These are phyloP conservation scores for Helianthus tuberosus DNA, from an alignment of 129 eudicot species.

Conservation along the genomic window DNA sequence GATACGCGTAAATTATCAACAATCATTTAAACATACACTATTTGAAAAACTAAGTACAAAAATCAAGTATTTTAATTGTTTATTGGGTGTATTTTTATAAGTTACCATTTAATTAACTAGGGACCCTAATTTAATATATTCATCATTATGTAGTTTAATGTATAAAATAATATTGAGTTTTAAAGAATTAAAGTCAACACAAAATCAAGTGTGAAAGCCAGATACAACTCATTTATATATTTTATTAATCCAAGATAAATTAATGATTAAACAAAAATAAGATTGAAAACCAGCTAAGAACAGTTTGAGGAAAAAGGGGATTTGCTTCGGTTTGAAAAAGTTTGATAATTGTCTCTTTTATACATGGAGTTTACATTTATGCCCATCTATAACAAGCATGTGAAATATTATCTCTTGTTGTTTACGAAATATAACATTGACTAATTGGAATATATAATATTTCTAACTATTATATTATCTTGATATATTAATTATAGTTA, in stretches of 20 bases:
- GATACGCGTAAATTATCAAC: neutral
- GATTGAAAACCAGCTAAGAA: constrained; percentile 41
- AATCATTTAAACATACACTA: neutral
- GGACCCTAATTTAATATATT: no score
- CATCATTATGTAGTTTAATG: neutral
- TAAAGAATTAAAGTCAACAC: constrained; percentile 23
- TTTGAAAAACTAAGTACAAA: neutral
- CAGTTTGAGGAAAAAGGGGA: constrained; percentile 37
- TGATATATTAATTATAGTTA: neutral
- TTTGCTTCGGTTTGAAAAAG: constrained; percentile 46
- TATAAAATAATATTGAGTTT: neutral
- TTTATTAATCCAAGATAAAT: constrained; percentile 4
- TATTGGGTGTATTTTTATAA: neutral
- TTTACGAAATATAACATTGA: constrained; percentile 6
- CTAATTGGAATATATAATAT: constrained; percentile 3
- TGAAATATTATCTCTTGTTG: constrained; percentile 19
- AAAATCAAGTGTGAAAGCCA: constrained; percentile 36
- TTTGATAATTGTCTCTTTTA: constrained; percentile 45
- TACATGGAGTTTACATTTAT: constrained; percentile 24
- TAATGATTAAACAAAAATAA: constrained; percentile 13
- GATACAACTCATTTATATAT: constrained; percentile 23
- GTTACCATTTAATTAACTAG: neutral
- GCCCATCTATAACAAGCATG: constrained; percentile 30
- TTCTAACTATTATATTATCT: neutral
- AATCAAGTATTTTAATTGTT: neutral